Evolutionary conservation across 306 rosid genomes (phyloP), one percentile per base, ranked within the genome.

Genomic region (Phaseolus lunatus): DNA sequence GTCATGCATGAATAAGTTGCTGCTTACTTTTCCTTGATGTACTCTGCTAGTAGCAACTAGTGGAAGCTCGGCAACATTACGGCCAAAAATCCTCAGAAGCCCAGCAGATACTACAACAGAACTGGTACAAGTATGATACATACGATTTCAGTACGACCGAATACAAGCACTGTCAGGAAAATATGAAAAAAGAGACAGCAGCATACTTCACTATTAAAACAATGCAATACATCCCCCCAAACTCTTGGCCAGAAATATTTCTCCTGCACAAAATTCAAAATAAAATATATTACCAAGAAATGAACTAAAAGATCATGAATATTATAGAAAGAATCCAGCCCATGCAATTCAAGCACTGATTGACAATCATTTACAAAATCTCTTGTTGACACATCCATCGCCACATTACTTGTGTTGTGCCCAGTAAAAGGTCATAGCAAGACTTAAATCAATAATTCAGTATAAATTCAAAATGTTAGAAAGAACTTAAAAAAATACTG

Each of bases 181-280:
- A 59, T 49, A 43, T 19, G 57, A 27, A 80, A 37, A 24, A 26
- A 63, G 37, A 70, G 63, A 77, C 27, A 84, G 76, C 7, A 59
- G 52, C 91, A 14, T 92, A 96, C 99, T 92, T 88, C 86, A 92
- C 96, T 43, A 73, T 91, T 83, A 96, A 84, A 62, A 96, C 99
- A n/a, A 96, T 86, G 81, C 99, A 96, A 83, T 91, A 92, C 99
- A 96, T 96, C 65, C 99, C 99, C 27, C 99, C 99, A 65, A 96
- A 96, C 84, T 96, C 99, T 83, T 96, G 99, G 41, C 97, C 98
- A 52, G 99, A 96, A 72, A 96, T 96, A 83, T 96, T 96, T 83
- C 99, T 88, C 90, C 99, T 96, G 98, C 93, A 88, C 0, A 73
- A 69, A 62, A 53, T 62, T 65, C 73, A 79, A 73, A 70, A 67